A percentile compares a stretch with the other conserved stretches of the same genome.
These are phyloP conservation scores for Aspergillus homomorphus DNA, from an alignment of 495 filamentous ascomycete species.

Conservation along the genomic window DNA sequence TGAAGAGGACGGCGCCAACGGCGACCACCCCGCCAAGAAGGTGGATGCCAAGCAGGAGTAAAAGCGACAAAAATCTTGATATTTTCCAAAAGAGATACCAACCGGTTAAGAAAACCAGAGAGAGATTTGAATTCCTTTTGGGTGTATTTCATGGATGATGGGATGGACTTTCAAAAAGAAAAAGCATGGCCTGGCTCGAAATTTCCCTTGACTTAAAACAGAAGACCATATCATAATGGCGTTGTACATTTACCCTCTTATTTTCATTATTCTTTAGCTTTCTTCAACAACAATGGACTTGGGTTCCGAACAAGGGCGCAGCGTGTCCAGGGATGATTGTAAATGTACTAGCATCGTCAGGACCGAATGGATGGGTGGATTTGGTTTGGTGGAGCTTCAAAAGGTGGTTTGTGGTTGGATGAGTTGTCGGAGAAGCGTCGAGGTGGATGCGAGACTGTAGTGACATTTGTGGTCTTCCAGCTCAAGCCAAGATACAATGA, in stretches of 20 bases:
- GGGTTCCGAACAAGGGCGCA: background rate
- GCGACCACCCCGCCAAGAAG: slow-evolving; percentile 47
- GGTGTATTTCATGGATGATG: background rate
- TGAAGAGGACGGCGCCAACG: slow-evolving; percentile 38
- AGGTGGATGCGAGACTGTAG: too few relatives aligned
- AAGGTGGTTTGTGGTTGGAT: too few relatives aligned
- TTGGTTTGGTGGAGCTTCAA: background rate
- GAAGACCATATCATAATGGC: slow-evolving; percentile 9
- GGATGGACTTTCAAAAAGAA: background rate
- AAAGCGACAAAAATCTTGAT: slow-evolving; percentile 16
- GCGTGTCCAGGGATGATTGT: too few relatives aligned
- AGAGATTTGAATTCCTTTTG: background rate
- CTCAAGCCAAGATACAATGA: background rate
- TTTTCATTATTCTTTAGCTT: slow-evolving; percentile 6
- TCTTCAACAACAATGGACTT: slow-evolving; percentile 6
- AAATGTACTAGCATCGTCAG: too few relatives aligned
- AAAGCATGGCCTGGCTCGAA: slow-evolving; percentile 6
- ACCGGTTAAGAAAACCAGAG: too few relatives aligned
- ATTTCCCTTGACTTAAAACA: background rate
- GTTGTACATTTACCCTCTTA: slow-evolving; percentile 2
- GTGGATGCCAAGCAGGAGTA: slow-evolving; percentile 46
- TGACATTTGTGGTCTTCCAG: background rate
- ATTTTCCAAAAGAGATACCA: background rate
- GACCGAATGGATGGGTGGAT: background rate
- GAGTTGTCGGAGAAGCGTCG: too few relatives aligned